Percentiles rank a stretch among this genome's conserved stretches.
Conservation (phyloP, 2,329 filamentous ascomycete genomes). For the Myriosclerotinia duriaeana region DNA sequence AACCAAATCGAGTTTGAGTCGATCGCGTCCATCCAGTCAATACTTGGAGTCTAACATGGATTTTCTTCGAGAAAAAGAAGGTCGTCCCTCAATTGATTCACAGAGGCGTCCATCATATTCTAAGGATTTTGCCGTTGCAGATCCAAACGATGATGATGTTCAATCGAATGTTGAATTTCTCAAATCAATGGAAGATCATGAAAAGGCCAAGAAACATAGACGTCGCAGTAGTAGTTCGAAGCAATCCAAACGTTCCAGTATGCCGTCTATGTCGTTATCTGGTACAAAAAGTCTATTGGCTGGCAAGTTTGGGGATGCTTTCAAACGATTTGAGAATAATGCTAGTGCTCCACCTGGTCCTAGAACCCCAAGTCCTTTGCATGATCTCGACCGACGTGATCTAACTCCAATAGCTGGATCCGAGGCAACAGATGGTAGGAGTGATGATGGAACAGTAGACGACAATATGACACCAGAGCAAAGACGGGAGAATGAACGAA, state of each 20-base stretch:
- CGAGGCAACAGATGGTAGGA: conserved; percentile 67
- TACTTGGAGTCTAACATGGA: conserved; percentile 82
- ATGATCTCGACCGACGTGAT: conserved; percentile 45
- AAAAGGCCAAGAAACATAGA: conserved; percentile 52
- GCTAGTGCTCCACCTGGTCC: conserved; percentile 43
- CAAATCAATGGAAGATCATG: conserved; percentile 68
- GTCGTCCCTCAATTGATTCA: conserved; percentile 31
- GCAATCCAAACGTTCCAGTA: conserved; percentile 68
- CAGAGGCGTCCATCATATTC: conserved; percentile 40
- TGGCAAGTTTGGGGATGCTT: conserved; percentile 89
- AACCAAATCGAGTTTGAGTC: conserved; percentile 63
- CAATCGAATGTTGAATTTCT: conserved; percentile 81
- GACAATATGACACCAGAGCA: conserved; percentile 82
- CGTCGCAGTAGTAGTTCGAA: conserved; percentile 54
- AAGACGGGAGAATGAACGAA: conserved; percentile 82
- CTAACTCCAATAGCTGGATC: conserved; percentile 72
- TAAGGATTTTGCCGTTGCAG: conserved; percentile 31
- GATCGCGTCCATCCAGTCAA: conserved; percentile 75
- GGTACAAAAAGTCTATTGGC: conserved; percentile 80
- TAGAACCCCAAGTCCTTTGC: conserved; percentile 47
- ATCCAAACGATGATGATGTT: conserved; percentile 52
- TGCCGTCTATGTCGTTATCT: conserved; percentile 66
- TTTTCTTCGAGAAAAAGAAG: conserved; percentile 74
- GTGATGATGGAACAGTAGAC: conserved; percentile 64
- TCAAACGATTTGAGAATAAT: conserved; percentile 77